Conservation (phyloP, 768 basidiomycete species). For the Albatrellus ellisii region DNA sequence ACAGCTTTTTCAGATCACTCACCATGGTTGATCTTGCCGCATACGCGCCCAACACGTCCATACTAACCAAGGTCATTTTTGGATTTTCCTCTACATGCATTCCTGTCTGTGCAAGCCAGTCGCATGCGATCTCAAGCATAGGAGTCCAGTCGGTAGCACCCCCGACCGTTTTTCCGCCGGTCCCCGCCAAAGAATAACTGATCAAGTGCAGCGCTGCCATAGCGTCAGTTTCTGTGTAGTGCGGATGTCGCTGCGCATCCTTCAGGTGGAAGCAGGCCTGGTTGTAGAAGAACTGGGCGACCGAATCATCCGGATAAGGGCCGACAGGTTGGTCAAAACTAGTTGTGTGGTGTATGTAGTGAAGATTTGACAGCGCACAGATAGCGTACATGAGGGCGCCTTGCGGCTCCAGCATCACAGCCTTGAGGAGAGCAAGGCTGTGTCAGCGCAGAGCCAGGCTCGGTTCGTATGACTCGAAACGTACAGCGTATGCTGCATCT, state of each 20-base stretch:
- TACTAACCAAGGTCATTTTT: conserved; percentile 38
- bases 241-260: conserved; percentile 9
- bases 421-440: background rate
- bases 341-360: conserved; percentile 6
- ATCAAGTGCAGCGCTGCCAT: conserved; percentile 70
- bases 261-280: conserved; percentile 12
- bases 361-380: conserved; percentile 12
- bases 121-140: conserved; percentile 56
- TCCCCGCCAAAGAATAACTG: conserved; percentile 40
- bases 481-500: conserved; percentile 53
- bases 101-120: conserved; percentile 63
- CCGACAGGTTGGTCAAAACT: conserved; percentile 3
- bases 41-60: conserved; percentile 40
- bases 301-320: conserved; percentile 5
- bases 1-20: conserved; percentile 19
- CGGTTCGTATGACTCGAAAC: conserved; percentile 15
- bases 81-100: conserved; percentile 54
- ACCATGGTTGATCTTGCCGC: conserved; percentile 66
- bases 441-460: background rate
- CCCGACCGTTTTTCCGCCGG: conserved; percentile 34
- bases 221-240: conserved; percentile 46
- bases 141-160: conserved; percentile 57
- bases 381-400: conserved; percentile 9
- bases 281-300: conserved; percentile 11
- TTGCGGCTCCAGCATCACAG: conserved; percentile 7